These are phyloP conservation scores for Coleophoma crateriformis DNA, from an alignment of 2,329 filamentous ascomycete species.

Conservation along the genomic window DNA sequence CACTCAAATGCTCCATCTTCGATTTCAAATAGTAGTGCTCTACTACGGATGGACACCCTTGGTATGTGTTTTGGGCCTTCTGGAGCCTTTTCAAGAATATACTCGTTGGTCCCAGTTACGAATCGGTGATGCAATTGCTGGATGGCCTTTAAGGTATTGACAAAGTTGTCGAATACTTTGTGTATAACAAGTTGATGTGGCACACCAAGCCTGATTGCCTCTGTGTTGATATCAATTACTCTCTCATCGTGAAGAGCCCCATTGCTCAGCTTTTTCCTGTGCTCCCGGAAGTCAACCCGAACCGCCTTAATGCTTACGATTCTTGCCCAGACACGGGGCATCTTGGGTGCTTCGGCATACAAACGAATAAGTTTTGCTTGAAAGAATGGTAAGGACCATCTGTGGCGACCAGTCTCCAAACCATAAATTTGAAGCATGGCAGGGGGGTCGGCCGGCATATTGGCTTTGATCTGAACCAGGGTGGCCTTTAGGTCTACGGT, in stretches of 20 bases:
- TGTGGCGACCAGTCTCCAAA: slow-evolving; percentile 75
- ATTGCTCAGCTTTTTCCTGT: slow-evolving; percentile 58
- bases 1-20: slow-evolving; percentile 97
- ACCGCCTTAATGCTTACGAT: slow-evolving; percentile 78
- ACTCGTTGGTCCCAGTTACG: slow-evolving; percentile 79
- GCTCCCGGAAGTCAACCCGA: slow-evolving; percentile 74
- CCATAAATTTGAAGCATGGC: slow-evolving; percentile 87
- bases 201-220: slow-evolving; percentile 81
- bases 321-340: slow-evolving; percentile 80
- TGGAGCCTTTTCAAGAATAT: slow-evolving; percentile 78
- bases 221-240: slow-evolving; percentile 76
- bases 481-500: slow-evolving; percentile 77
- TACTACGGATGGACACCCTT: slow-evolving; percentile 75
- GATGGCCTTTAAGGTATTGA: slow-evolving; percentile 80
- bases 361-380: slow-evolving; percentile 74
- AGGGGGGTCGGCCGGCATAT: slow-evolving; percentile 82
- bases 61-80: slow-evolving; percentile 84
- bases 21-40: slow-evolving; percentile 81
- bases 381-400: slow-evolving; percentile 82
- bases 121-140: slow-evolving; percentile 93
- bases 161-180: slow-evolving; percentile 87
- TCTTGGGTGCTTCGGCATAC: slow-evolving; percentile 80
- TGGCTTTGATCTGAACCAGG: slow-evolving; percentile 81
- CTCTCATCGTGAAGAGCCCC: slow-evolving; percentile 64
- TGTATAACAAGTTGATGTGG: slow-evolving; percentile 89